Evolutionary conservation across 2,329 filamentous ascomycete species (phyloP).

Genomic region (Fusarium metavorans): DNA sequence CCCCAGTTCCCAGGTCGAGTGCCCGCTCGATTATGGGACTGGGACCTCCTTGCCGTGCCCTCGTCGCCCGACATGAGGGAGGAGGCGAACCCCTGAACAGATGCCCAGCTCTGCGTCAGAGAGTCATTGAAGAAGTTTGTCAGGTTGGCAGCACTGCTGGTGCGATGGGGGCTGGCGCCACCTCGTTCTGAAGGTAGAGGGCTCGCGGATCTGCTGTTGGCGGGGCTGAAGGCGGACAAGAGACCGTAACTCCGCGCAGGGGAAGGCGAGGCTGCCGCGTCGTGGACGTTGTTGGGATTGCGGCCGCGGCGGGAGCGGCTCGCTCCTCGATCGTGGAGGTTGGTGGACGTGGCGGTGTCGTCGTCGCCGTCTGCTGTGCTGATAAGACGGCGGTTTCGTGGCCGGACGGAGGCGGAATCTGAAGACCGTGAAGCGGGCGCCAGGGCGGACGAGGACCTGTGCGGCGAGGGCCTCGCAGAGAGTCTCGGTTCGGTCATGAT

Average conservation of each 20-base stretch:
- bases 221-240: constrained; percentile 50
- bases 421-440: constrained; percentile 56
- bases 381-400: constrained; percentile 63
- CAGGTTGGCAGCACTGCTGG: constrained; percentile 53
- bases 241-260: constrained; percentile 51
- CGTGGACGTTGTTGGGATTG: constrained; percentile 27
- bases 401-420: constrained; percentile 56
- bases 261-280: constrained; percentile 37
- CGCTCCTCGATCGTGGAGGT: constrained; percentile 26
- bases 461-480: constrained; percentile 48
- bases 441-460: constrained; percentile 61
- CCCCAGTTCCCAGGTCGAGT: constrained; percentile 38
- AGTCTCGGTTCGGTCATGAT: constrained; percentile 52
- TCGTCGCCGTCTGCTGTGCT: constrained; percentile 47
- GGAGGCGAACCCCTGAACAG: constrained; percentile 66
- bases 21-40: constrained; percentile 37
- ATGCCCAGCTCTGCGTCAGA: constrained; percentile 66
- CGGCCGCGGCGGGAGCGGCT: constrained; percentile 37
- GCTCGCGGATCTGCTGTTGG: constrained; percentile 59
- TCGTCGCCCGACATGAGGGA: constrained; percentile 52
- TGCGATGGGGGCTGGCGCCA: constrained; percentile 44
- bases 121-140: constrained; percentile 61
- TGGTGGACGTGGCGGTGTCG: constrained; percentile 30
- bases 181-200: constrained; percentile 60
- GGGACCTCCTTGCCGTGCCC: constrained; percentile 35